Evolutionary conservation across 2,329 filamentous ascomycete species (phyloP), one percentile per base, ranked within the genome.

Genomic region (Calonectria ilicicola): DNA sequence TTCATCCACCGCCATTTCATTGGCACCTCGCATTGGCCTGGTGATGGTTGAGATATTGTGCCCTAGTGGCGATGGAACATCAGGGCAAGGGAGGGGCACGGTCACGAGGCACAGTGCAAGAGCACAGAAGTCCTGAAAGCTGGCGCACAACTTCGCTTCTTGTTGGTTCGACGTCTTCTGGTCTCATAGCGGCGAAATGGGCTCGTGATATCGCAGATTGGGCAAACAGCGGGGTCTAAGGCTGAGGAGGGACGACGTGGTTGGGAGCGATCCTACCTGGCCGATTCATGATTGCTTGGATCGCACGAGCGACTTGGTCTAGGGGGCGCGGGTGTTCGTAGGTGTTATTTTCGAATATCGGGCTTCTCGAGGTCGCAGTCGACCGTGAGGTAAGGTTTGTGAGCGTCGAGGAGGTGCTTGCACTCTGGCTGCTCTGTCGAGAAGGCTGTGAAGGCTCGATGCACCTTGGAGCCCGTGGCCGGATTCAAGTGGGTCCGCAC

Each of bases 281-380:
- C 86, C 89, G 87, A 83, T 91, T 91, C 89, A 91, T 91, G 81
- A 83, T 86, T 83, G 81, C 74, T 76, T 74, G 70, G 70, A 73
- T 79, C 73, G 81, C 77, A 78, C 78, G 74, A 75, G 74, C 63
- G 65, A 74, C 72, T 60, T 40, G 62, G 71, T 69, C 63, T 51
- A 56, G 56, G 65, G 49, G 60, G 56, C 64, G 56, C 64, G 47
- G 56, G 44, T 73, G 32, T 64, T 74, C 56, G 67, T 47, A 67
- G 70, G 56, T 76, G 67, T 66, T 74, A n/a, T 69, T 70, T 49
- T 73, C 70, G 74, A 56, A 47, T 42, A 51, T 60, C 75, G 70
- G 75, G 74, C 65, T 74, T 72, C 58, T 68, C 32, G 49, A 26
- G 26, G 58, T 68, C 64, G 72, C 60, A 60, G 60, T 76, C 68